phyloP scores from a whole-genome alignment of 2,329 filamentous ascomycete species.

The Hymenotorrendiella dingleyae region DNA sequence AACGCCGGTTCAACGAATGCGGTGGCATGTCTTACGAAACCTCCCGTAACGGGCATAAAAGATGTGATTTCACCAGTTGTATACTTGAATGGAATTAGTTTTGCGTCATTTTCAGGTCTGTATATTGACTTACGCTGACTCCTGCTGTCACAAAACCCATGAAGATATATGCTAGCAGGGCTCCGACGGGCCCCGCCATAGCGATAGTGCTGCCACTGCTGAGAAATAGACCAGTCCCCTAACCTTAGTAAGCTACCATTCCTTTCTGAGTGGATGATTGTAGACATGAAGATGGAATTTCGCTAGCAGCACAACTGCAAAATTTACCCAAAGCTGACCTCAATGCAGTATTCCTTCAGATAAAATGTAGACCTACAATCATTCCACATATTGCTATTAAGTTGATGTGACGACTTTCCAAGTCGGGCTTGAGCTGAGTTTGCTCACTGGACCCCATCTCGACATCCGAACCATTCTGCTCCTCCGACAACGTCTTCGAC shows the following conservation, averaged over 20 bases:
- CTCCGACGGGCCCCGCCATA: slow-evolving; percentile 41
- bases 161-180: slow-evolving; percentile 40
- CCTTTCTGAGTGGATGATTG: too few species aligned
- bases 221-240: slow-evolving; percentile 47
- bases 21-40: slow-evolving; percentile 29
- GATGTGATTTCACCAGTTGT: slow-evolving; percentile 26
- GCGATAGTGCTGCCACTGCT: slow-evolving; percentile 41
- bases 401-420: slow-evolving; percentile 46
- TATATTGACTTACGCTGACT: slow-evolving; percentile 39
- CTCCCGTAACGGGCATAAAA: slow-evolving; percentile 24
- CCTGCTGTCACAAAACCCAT: slow-evolving; percentile 44
- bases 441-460: slow-evolving; percentile 2
- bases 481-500: not conserved
- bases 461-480: not conserved
- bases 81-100: slow-evolving; percentile 21
- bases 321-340: too few species aligned
- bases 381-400: slow-evolving; percentile 69
- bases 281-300: too few species aligned
- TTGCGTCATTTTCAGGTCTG: slow-evolving; percentile 19
- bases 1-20: slow-evolving; percentile 31
- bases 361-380: slow-evolving; percentile 49
- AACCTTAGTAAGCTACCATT: slow-evolving; percentile 37
- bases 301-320: too few species aligned
- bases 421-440: slow-evolving; percentile 38
- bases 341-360: slow-evolving; percentile 36